phyloP scores from a whole-genome alignment of 306 rosid species.

The Abrus precatorius region DNA sequence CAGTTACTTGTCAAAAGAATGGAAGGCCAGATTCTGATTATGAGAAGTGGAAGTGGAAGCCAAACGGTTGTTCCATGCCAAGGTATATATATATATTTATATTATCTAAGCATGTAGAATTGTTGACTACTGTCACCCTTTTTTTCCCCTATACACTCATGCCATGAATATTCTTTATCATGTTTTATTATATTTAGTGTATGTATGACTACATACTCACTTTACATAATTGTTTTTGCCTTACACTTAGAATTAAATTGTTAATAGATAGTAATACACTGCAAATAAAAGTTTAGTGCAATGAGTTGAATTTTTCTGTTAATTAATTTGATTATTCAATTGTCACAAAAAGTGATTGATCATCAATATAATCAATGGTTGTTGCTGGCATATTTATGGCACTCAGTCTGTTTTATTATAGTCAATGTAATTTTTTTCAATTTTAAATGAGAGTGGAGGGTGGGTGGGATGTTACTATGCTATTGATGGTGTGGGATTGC shows the following conservation, averaged over 20 bases:
- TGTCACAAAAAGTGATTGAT: not conserved
- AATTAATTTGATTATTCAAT: not conserved
- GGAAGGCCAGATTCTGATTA: constrained; percentile 92
- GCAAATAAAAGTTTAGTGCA: not conserved
- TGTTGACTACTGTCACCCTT: constrained; percentile 5
- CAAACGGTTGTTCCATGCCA: constrained; percentile 69
- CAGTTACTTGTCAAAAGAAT: constrained; percentile 82
- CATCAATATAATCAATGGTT: not conserved
- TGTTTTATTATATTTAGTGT: not conserved
- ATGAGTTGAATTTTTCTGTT: not conserved
- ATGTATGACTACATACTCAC: not conserved
- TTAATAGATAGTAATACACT: not conserved
- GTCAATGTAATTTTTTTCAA: not conserved
- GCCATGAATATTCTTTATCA: not conserved
- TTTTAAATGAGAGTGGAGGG: not conserved
- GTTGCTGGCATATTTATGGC: not conserved
- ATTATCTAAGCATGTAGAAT: not conserved
- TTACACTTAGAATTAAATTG: not conserved
- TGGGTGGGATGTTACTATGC: constrained; percentile 10
- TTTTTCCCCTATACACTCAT: constrained; percentile 7
- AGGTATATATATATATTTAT: constrained; percentile 56
- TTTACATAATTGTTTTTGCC: not conserved
- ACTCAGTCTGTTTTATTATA: not conserved
- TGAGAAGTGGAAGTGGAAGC: constrained; percentile 92
- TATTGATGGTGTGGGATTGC: not conserved